These are phyloP conservation scores for Mycena rebaudengoi DNA, from an alignment of 768 basidiomycete genomes.

Conservation along the genomic window DNA sequence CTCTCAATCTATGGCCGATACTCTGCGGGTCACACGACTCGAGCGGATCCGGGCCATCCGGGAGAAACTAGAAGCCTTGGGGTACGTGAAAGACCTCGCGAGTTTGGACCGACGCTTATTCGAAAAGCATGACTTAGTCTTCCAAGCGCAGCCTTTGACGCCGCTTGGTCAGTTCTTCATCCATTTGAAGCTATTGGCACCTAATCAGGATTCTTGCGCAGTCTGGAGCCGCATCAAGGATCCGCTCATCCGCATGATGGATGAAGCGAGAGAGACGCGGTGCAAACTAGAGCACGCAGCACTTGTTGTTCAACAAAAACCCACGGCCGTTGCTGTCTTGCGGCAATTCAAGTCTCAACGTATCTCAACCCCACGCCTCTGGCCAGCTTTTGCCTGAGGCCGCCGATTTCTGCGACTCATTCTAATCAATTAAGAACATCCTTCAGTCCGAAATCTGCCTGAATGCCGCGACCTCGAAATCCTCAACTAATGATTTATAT, in stretches of 20 bases:
- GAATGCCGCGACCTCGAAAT: too few relatives aligned
- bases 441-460: too few relatives aligned
- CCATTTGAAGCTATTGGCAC: background rate
- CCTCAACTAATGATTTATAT: too few relatives aligned
- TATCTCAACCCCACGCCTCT: too few relatives aligned
- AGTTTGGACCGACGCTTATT: background rate
- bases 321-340: background rate
- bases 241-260: background rate
- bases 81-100: background rate
- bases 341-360: too few relatives aligned
- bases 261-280: background rate
- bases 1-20: background rate
- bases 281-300: background rate
- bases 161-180: background rate
- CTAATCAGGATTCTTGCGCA: background rate
- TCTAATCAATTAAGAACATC: too few relatives aligned
- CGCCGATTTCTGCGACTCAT: too few relatives aligned
- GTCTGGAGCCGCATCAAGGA: constrained; percentile 1
- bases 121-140: background rate
- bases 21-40: background rate
- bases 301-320: background rate
- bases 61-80: background rate
- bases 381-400: too few relatives aligned
- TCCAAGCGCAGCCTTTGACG: background rate
- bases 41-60: background rate